Evolutionary conservation across 2,329 filamentous ascomycete genomes (phyloP).

Genomic region (Diaporthe sp.): DNA sequence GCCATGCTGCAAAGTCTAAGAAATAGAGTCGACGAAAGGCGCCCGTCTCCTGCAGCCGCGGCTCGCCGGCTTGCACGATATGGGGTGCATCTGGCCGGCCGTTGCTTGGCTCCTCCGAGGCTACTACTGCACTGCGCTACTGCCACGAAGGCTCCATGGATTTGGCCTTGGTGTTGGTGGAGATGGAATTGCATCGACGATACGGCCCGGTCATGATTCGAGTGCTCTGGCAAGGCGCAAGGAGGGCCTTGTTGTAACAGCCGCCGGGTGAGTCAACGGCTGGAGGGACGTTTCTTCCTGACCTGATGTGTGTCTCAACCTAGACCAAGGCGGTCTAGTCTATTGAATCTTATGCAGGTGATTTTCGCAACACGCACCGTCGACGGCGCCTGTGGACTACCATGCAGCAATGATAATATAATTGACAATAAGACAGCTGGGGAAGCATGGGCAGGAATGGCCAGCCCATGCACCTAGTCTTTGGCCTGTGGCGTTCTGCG

Average conservation of each 20-base stretch:
- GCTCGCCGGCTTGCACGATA: not conserved
- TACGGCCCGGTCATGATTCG: not conserved
- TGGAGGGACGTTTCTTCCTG: not conserved
- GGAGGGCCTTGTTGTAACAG: not conserved
- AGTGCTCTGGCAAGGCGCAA: not conserved
- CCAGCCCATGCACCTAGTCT: not conserved
- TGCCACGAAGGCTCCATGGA: not conserved
- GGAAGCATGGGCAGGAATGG: not conserved
- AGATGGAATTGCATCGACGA: not conserved
- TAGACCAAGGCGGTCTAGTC: conserved; percentile 14
- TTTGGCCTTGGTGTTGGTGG: not conserved
- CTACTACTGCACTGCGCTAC: not conserved
- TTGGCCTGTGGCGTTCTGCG: not conserved
- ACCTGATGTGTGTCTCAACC: not conserved
- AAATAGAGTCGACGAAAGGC: not conserved
- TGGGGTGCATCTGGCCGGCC: not conserved
- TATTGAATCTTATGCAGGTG: conserved; percentile 27
- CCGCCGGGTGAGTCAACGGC: conserved; percentile 18
- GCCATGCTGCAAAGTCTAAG: not conserved
- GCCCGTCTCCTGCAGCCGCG: conserved; percentile 7
- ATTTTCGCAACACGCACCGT: conserved; percentile 6
- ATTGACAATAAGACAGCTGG: not conserved
- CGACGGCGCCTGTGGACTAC: not conserved
- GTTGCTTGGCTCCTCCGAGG: not conserved
- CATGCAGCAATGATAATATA: not conserved